Evolutionary conservation across 441 rosid species (phyloP).

Genomic region (Populus hybrid): DNA sequence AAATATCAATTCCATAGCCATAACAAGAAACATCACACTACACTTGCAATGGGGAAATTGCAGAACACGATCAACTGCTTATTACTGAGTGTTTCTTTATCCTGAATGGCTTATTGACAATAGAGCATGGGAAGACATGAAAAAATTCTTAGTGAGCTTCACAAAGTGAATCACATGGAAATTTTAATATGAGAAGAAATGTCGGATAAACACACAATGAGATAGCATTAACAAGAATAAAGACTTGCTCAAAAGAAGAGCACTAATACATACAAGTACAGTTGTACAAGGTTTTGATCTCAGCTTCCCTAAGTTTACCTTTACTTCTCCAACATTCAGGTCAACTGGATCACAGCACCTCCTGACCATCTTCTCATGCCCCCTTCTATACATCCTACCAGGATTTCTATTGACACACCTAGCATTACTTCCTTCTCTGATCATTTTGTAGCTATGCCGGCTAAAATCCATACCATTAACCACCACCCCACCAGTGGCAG

Average conservation of each 20-base stretch:
- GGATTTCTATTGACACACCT: conserved; percentile 20
- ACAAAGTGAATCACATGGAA: conserved; percentile 5
- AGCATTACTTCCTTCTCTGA: conserved; percentile 25
- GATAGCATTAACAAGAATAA: conserved; percentile 15
- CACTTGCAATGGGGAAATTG: background rate
- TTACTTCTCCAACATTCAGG: conserved; percentile 43
- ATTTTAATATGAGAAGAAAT: conserved; percentile 10
- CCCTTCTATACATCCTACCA: conserved; percentile 26
- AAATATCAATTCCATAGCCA: background rate
- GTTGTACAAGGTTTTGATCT: conserved; percentile 21
- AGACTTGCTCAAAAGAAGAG: conserved; percentile 24
- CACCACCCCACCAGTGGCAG: conserved; percentile 18
- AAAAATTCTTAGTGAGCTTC: conserved; percentile 8
- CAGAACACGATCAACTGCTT: background rate
- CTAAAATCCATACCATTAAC: conserved; percentile 24
- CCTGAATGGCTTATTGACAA: conserved; percentile 8
- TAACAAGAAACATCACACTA: background rate
- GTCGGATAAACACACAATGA: conserved; percentile 11
- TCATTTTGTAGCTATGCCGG: conserved; percentile 22
- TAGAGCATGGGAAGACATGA: conserved; percentile 5
- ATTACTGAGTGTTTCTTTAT: background rate
- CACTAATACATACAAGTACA: conserved; percentile 27
- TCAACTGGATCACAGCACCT: conserved; percentile 41
- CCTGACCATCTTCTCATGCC: conserved; percentile 25
- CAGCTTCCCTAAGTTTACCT: conserved; percentile 52